Base-by-base conservation (phyloP, 257 asterid genomes). In the Petunia axillaris region DNA sequence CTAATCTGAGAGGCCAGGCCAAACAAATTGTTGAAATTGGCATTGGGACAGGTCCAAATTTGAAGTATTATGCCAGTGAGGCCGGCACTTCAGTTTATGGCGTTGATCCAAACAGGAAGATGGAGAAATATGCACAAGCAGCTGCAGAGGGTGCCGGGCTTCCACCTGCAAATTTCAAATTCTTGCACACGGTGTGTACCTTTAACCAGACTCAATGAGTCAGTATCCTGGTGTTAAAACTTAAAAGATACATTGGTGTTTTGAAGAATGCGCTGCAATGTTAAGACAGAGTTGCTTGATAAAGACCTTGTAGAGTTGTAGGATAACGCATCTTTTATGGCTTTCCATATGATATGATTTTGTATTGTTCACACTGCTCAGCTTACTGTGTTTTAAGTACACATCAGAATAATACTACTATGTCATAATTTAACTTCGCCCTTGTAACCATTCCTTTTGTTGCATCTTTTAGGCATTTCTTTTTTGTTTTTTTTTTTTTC, bases 31-130 rank as follows among this genome's bases (percentile, higher is more conserved):
- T 92, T 91, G 99, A 95, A 87, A 84, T 95, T 64, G 99, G 99
- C 10, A 80, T 95, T 64, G 98, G 99, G 81, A 91, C 98, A 1
- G 98, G 97, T 81, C 98, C 99, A 10, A 95, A 95, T 82, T 84
- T 95, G 46, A 93, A 89, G 76, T 95, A 95, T 82, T 95, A 90
- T 55, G 94, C 94, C 2, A 85, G 83, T 81, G 76, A 81, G 78
- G 88, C 88, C 1, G 90, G 88, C 53, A 52, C 88, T 54, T 36
- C 79, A 44, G 93, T 95, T 84, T 65, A 85, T 64, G 99, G 98
- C 75, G 82, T 92, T 16, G 99, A 95, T 84, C 99, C 98, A 4
- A 93, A 88, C 75, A 85, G 80, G 84, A 92, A 93, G 83, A 95
- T 95, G 99, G 92, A 92, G 88, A 92, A 85, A 73, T 95, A 93